These are phyloP conservation scores for sweet orange (Citrus sinensis) DNA, from an alignment of 345 rosid genomes.

Conservation along the genomic window DNA sequence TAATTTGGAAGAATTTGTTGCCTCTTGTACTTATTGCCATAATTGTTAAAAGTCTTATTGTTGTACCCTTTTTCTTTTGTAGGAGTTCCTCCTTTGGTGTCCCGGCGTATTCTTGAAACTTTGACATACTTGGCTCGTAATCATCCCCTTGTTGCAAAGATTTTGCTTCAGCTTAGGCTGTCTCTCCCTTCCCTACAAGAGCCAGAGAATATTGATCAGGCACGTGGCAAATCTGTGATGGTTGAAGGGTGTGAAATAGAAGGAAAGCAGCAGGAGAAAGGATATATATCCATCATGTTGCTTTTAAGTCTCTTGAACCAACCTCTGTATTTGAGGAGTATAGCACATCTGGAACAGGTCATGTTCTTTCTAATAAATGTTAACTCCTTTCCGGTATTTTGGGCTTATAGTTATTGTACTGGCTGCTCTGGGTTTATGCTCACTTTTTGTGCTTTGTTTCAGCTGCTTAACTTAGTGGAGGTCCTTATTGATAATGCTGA, in stretches of 20 bases:
- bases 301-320: slow-evolving; percentile 90
- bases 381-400: neutral
- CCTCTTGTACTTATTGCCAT: neutral
- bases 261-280: slow-evolving; percentile 36
- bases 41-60: neutral
- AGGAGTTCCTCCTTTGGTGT: slow-evolving; percentile 94
- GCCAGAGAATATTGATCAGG: slow-evolving; percentile 33
- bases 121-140: slow-evolving; percentile 81
- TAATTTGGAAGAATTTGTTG: neutral
- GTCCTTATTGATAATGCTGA: slow-evolving; percentile 77
- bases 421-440: neutral
- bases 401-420: neutral
- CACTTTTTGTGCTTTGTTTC: slow-evolving; percentile 21
- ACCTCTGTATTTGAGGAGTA: slow-evolving; percentile 87
- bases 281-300: slow-evolving; percentile 56
- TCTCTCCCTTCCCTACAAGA: slow-evolving; percentile 43
- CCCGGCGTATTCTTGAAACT: slow-evolving; percentile 87
- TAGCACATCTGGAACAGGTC: slow-evolving; percentile 98
- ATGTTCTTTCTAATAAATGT: neutral
- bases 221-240: slow-evolving; percentile 72
- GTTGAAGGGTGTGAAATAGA: slow-evolving; percentile 43
- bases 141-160: slow-evolving; percentile 77
- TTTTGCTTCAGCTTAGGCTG: slow-evolving; percentile 65
- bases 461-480: slow-evolving; percentile 88
- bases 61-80: slow-evolving; percentile 7